A percentile compares a stretch with the other conserved stretches of the same genome.
phyloP scores from a whole-genome alignment of 805 yeast genomes.

The Monosporozyma yasuniensis region DNA sequence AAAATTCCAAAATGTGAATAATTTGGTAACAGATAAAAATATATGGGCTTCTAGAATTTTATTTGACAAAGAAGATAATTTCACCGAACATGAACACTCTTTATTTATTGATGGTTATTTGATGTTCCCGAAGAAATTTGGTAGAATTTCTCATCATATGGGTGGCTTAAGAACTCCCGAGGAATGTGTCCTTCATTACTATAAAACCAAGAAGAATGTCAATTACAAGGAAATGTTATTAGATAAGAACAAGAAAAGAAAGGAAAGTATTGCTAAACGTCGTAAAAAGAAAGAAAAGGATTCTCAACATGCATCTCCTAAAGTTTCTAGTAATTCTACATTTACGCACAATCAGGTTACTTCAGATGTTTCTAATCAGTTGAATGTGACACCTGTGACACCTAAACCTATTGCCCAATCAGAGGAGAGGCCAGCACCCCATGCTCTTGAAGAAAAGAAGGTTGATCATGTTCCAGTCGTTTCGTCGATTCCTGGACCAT shows the following conservation, averaged over 20 bases:
- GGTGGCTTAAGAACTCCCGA: constrained; percentile 70
- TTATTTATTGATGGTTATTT: constrained; percentile 74
- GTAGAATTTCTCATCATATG: constrained; percentile 72
- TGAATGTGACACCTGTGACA: neutral
- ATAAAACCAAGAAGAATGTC: constrained; percentile 68
- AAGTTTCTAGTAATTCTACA: neutral
- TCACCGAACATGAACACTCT: constrained; percentile 68
- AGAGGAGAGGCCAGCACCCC: neutral
- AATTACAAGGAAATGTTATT: constrained; percentile 69
- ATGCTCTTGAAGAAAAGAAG: neutral
- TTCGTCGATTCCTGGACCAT: neutral
- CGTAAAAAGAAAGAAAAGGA: constrained; percentile 23
- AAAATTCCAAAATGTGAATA: constrained; percentile 59
- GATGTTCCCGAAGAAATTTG: constrained; percentile 80
- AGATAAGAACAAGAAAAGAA: constrained; percentile 53
- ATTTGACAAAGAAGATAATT: constrained; percentile 63
- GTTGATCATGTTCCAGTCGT: neutral
- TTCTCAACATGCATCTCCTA: constrained; percentile 3
- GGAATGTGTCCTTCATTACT: constrained; percentile 91
- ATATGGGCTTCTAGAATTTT: constrained; percentile 55
- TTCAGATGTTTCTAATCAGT: neutral
- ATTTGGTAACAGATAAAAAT: constrained; percentile 56
- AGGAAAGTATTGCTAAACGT: constrained; percentile 29
- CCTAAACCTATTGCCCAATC: neutral
- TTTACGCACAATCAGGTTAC: neutral